Evolutionary conservation across 257 asterid genomes (phyloP).

Genomic region (Rauvolfia tetraphylla): DNA sequence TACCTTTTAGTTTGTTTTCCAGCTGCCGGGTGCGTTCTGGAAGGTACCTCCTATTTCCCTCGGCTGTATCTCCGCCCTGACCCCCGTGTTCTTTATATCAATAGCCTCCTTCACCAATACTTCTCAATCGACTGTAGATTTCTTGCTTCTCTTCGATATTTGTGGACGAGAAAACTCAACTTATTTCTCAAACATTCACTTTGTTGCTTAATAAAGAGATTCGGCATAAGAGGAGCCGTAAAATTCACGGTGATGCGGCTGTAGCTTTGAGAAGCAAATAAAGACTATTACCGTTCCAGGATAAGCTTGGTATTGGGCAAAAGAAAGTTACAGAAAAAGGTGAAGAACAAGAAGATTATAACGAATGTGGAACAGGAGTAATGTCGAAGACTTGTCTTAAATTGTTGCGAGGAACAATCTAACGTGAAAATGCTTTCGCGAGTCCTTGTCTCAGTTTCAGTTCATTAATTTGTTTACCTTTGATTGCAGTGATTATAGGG

Average conservation of each 20-base stretch:
- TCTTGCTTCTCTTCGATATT: neutral
- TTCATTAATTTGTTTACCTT: neutral
- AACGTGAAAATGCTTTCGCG: neutral
- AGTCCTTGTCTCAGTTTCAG: conserved; percentile 2
- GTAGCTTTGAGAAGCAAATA: too few relatives aligned
- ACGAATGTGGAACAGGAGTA: neutral
- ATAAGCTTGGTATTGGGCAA: too few relatives aligned
- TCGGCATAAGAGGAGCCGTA: too few relatives aligned
- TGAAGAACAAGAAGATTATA: neutral
- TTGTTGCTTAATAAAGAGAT: neutral
- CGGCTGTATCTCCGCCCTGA: neutral
- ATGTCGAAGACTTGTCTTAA: neutral
- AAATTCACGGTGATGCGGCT: too few relatives aligned
- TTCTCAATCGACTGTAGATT: too few relatives aligned
- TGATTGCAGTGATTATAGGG: conserved; percentile 4
- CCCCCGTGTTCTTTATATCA: too few relatives aligned
- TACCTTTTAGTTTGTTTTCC: neutral
- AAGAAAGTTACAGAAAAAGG: too few relatives aligned
- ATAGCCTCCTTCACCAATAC: too few relatives aligned
- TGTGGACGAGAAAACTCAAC: neutral
- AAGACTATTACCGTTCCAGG: too few relatives aligned
- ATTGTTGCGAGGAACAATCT: neutral
- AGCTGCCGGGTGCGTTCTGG: neutral
- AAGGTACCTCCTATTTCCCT: neutral
- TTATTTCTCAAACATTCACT: neutral